Evolutionary conservation across 2,329 filamentous ascomycete genomes (phyloP).

Genomic region (Phialocephala sp.): DNA sequence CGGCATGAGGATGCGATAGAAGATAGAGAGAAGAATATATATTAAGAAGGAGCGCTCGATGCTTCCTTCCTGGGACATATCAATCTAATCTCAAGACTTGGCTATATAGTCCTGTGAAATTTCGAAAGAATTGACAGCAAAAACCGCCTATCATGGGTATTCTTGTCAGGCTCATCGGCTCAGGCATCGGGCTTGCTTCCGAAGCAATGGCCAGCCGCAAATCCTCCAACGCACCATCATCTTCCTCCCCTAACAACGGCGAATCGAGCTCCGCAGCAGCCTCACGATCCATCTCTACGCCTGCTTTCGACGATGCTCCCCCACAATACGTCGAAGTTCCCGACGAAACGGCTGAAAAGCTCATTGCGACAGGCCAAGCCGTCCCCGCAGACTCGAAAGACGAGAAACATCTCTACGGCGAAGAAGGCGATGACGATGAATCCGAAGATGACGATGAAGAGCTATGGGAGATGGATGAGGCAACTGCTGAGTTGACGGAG

Average conservation of each 20-base stretch:
- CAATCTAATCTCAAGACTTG: not conserved
- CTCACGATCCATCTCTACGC: not conserved
- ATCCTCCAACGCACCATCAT: constrained; percentile 17
- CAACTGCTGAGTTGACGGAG: constrained; percentile 10
- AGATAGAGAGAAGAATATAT: not conserved
- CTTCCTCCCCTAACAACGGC: constrained; percentile 13
- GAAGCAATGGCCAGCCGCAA: constrained; percentile 33
- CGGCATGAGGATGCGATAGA: not conserved
- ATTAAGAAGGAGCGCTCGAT: not conserved
- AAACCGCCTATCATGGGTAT: constrained; percentile 27
- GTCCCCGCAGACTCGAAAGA: constrained; percentile 25
- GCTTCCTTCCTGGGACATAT: not conserved
- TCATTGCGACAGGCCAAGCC: constrained; percentile 32
- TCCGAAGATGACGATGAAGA: constrained; percentile 37
- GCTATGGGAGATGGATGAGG: constrained; percentile 39
- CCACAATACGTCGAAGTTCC: constrained; percentile 36
- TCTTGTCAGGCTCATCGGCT: constrained; percentile 35
- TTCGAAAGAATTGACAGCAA: not conserved
- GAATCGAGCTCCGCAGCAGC: constrained; percentile 29
- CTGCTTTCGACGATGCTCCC: constrained; percentile 24
- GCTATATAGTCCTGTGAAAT: not conserved
- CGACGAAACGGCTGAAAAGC: constrained; percentile 25
- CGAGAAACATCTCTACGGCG: constrained; percentile 9
- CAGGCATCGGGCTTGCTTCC: constrained; percentile 38
- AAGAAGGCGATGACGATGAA: constrained; percentile 19